Base-by-base conservation (phyloP, 2,329 filamentous ascomycete species). In the Penicillium freii region DNA sequence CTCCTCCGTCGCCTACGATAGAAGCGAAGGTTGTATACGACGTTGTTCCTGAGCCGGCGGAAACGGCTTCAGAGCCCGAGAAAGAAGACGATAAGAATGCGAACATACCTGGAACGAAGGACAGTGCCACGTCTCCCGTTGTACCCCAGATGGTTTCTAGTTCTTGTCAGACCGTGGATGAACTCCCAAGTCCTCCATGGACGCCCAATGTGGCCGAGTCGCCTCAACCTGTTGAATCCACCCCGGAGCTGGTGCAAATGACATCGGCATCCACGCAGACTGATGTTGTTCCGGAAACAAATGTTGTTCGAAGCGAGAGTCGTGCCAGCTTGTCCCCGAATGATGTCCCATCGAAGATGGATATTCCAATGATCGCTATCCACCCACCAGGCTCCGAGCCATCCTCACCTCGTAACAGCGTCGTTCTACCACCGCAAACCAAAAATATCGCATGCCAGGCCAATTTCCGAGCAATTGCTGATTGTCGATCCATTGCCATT, bases 401-500 rank as follows among this genome's bases (percentile, higher is more conserved):
- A n/a, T 81, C 87, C 5, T 92, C 91, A 2, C 91, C 91, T 2
- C 84, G 83, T 47, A 85, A 88, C 63, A 87, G 88, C 51, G 82
- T 87, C 6, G 84, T 96, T 54, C 87, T 96, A 31, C 92, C 92
- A 53, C 87, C 92, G 56, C 86, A 86, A 60, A 88, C 85, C 7
- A 97, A 92, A 72, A 91, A 91, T 73, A 86, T 89, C 62, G 87
- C 86, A 19, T 93, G 89, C 67, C 94, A 99, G 74, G 91, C 92
- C 27, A 81, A 82, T 38, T 78, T 86, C 48, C 73, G 81, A 11
- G 68, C 79, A 36, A 66, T 79, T 10, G 71, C 74, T 27, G 72
- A 77, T 19, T 79, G 80, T 63, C 78, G 77, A 40, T 87, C 82
- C 55, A 80, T 76, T 45, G 85, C 83, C 2, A 82, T 92, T 57